Base-by-base conservation (phyloP, 1,284 basidiomycete genomes). In the Microbotryum lychnidis-dioicae region DNA sequence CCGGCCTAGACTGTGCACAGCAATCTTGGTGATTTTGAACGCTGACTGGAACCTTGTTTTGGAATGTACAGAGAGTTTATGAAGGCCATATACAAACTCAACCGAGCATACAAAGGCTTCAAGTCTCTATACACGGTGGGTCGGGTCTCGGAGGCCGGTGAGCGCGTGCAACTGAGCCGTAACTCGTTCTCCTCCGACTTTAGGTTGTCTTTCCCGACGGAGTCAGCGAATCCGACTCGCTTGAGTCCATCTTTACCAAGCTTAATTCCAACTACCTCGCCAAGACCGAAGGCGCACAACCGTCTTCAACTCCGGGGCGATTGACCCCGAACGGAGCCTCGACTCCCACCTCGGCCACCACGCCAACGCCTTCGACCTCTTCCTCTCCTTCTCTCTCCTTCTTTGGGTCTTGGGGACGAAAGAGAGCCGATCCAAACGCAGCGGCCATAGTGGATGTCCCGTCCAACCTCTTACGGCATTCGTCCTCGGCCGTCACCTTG, bases 41-140 rank as follows among this genome's bases (percentile, higher is more conserved):
- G 14, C 37, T 16, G 10, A 23, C 21, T 48, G 46, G 46, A 56
- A 29, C 8, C 6, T 18, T 4, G 14, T 6, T 42, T 18, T 6
- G 4, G 29, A 6, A 44, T 21, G 48, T 31, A 37, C 50, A 52
- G 55, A 14, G 57, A 63, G 45, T 67, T 66, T 44, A 61, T 62
- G 45, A 57, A 62, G 48, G 69, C 66, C 10, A 44, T 70, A 20
- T 71, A 53, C 58, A 71, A 71, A 57, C 63, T 71, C 48, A 71
- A 70, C 44, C 56, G 53, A 20, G 59, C 66, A 8, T 69, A 66
- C 64, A 69, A 69, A 49, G 61, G 61, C 21, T 63, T 65, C 54
- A 31, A 54, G n/a, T 10, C 54, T 10, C 57, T 63, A 29, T 67
- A 59, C 27, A 55, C 59, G 52, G 50, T 42, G 6, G 4, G 20